Percentiles rank a stretch among this genome's conserved stretches.
phyloP scores from a whole-genome alignment of 2,329 filamentous ascomycete species.

The Bipolaris sorokiniana region DNA sequence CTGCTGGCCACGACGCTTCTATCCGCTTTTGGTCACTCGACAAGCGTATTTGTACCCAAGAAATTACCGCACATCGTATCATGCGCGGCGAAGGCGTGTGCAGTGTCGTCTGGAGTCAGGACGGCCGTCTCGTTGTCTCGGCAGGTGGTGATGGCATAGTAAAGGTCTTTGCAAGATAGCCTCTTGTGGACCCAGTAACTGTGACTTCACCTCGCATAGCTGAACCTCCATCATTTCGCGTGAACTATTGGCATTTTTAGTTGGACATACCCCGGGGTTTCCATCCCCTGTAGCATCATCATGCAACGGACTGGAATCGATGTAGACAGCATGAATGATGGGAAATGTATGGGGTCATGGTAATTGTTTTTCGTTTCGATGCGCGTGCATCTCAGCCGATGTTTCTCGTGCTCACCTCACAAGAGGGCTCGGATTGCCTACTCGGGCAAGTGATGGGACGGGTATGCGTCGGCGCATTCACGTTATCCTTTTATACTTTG shows the following conservation, averaged over 20 bases:
- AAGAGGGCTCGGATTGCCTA: background rate
- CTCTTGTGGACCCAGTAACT: constrained; percentile 12
- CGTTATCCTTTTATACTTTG: constrained; percentile 5
- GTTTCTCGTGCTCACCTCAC: background rate
- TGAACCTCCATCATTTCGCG: constrained; percentile 13
- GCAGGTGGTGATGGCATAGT: constrained; percentile 94
- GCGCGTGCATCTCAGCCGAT: constrained; percentile 5
- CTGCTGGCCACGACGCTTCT: constrained; percentile 92
- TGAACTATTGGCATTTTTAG: constrained; percentile 29
- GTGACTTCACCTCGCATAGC: constrained; percentile 16
- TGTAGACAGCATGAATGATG: constrained; percentile 20
- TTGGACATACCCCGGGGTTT: constrained; percentile 25
- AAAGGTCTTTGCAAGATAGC: constrained; percentile 73
- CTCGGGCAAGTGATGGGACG: constrained; percentile 1
- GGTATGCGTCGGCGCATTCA: constrained; percentile 3
- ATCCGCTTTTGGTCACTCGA: constrained; percentile 97
- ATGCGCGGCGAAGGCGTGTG: constrained; percentile 98
- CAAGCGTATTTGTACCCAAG: constrained; percentile 92
- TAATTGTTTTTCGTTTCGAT: constrained; percentile 17
- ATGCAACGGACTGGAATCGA: constrained; percentile 4
- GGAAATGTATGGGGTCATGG: constrained; percentile 21
- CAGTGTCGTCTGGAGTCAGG: constrained; percentile 92
- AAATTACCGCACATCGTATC: constrained; percentile 88
- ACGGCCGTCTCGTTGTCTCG: constrained; percentile 92
- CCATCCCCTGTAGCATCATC: constrained; percentile 6